A percentile compares a stretch with the other conserved stretches of the same genome.
Evolutionary conservation across 495 filamentous ascomycete species (phyloP).

Genomic region (Neurospora tetraspora): DNA sequence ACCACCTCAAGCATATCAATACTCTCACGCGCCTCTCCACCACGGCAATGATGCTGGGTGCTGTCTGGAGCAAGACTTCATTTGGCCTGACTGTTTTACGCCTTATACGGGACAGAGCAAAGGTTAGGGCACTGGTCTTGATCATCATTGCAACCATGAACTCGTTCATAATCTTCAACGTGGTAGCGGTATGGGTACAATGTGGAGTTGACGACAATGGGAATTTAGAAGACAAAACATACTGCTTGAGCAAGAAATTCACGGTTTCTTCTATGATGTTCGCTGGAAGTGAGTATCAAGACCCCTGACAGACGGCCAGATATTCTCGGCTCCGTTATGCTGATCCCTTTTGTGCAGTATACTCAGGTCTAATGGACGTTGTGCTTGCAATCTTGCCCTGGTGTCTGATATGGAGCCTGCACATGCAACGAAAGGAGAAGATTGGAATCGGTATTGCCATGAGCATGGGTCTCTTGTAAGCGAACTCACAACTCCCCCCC

Average conservation of each 20-base stretch:
- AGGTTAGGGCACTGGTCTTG: conserved; percentile 7
- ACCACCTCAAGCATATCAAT: conserved; percentile 2
- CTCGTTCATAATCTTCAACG: conserved; percentile 11
- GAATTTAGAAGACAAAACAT: not conserved
- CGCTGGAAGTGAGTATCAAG: conserved; percentile 10
- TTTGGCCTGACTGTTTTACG: conserved; percentile 24
- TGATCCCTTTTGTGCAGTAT: conserved; percentile 7
- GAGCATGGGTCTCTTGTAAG: conserved; percentile 34
- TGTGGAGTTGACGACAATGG: not conserved
- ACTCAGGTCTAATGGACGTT: conserved; percentile 28
- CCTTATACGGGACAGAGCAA: conserved; percentile 16
- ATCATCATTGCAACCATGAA: conserved; percentile 22
- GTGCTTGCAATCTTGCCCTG: conserved; percentile 27
- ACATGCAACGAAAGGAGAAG: conserved; percentile 28
- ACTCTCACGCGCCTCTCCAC: conserved; percentile 8
- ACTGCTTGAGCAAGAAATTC: not conserved
- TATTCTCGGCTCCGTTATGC: not conserved
- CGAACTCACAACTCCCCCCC: not conserved
- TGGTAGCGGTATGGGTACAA: conserved; percentile 16
- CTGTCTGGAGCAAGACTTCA: conserved; percentile 29
- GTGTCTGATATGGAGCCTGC: conserved; percentile 22
- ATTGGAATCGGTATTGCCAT: conserved; percentile 28
- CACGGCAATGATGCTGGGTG: conserved; percentile 14
- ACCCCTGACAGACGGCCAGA: not conserved
- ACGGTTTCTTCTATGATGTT: conserved; percentile 12